Evolutionary conservation across 2,329 filamentous ascomycete genomes (phyloP).

Genomic region (Grosmannia huntii): DNA sequence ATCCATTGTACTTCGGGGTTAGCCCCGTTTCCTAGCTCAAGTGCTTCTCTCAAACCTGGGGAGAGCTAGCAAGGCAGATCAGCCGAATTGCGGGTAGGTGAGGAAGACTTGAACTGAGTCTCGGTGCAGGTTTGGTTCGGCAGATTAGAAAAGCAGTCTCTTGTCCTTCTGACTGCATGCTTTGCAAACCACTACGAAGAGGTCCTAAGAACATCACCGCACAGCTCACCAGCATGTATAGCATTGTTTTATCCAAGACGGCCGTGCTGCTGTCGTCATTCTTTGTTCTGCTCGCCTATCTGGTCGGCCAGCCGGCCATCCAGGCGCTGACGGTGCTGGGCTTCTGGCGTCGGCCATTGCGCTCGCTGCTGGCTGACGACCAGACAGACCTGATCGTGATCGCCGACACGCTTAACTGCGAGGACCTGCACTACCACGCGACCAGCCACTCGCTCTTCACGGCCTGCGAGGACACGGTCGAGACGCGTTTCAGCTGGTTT

Average conservation of each 20-base stretch:
- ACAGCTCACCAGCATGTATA: not conserved
- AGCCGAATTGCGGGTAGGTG: not conserved
- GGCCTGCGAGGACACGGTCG: conserved; percentile 36
- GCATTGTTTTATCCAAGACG: not conserved
- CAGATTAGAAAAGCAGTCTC: not conserved
- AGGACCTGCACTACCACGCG: conserved; percentile 45
- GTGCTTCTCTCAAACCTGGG: not conserved
- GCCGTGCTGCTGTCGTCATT: not conserved
- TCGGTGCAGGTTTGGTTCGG: not conserved
- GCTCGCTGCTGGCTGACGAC: not conserved
- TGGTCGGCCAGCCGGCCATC: not conserved
- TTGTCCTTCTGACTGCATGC: not conserved
- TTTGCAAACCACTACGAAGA: not conserved
- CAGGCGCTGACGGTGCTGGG: not conserved
- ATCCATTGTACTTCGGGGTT: not conserved
- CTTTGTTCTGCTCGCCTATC: not conserved
- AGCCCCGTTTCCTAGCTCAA: not conserved
- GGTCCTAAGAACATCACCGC: not conserved
- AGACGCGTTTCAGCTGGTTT: conserved; percentile 36
- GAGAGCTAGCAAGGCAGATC: not conserved
- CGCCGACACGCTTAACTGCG: conserved; percentile 40
- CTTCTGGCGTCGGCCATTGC: not conserved
- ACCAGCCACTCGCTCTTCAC: conserved; percentile 37
- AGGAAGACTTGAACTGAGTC: not conserved
- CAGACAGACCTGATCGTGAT: conserved; percentile 26